Base-by-base conservation (phyloP, 345 rosid genomes). In the Triadica sebifera region DNA sequence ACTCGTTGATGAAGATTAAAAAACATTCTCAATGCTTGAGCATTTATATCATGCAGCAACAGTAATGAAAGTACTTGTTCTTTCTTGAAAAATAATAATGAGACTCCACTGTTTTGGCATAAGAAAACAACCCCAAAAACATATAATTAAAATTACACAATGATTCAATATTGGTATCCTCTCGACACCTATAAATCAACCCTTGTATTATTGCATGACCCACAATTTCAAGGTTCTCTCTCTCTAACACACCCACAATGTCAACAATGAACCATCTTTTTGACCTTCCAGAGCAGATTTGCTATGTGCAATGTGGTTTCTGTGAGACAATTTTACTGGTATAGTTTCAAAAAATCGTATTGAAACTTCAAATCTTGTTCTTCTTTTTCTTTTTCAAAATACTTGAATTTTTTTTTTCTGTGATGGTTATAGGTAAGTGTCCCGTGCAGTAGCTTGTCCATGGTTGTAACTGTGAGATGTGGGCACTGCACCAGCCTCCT, bases 291-390 rank as follows among this genome's bases (percentile, higher is more conserved):
- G 96, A 94, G 64, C 94, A 95, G 88, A 89, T 95, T 79, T 95
- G 94, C 84, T 91, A 93, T 75, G 97, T 95, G n/a, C 94, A 93
- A 77, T 95, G 98, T 79, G 96, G 98, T 58, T 93, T 88, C 81
- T 91, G 98, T 86, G 85, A 87, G 80, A 95, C 99, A 77, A 87
- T 93, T 80, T 85, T 95, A 72, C 90, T 93, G 87, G 99, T 95
- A 67, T 12, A 50, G 59, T 6, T 29, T 24, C 65, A 16, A 29
- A 29, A 1, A 2, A 29, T 29, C 34, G 1, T 29, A 29, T 29
- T 29, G 34, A 10, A 20, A 34, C 25, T 19, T 59, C 12, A 22
- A 22, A 2, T 61, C 55, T 25, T 17, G 6, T 49, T 45, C 39
- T n/a, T n/a, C n/a, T n/a, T n/a, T n/a, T n/a, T n/a, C n/a, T 66